phyloP scores from a whole-genome alignment of 2,329 filamentous ascomycete genomes.

The Spiromastix sp. region DNA sequence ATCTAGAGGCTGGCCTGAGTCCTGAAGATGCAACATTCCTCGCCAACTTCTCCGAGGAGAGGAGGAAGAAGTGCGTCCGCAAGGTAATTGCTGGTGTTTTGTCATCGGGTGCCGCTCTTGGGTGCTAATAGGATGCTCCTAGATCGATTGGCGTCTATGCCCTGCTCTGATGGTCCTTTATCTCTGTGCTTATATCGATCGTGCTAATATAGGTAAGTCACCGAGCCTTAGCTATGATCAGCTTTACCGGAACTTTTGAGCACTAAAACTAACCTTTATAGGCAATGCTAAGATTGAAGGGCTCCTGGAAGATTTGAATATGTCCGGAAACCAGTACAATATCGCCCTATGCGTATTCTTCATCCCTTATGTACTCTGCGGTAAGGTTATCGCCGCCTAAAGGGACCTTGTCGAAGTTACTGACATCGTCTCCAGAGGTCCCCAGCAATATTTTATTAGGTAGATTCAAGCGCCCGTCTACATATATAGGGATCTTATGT shows the following conservation, averaged over 20 bases:
- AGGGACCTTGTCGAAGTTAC: constrained; percentile 54
- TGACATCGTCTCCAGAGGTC: constrained; percentile 32
- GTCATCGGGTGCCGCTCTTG: not conserved
- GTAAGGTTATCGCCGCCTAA: constrained; percentile 63
- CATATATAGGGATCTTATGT: constrained; percentile 31
- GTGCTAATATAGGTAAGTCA: constrained; percentile 7
- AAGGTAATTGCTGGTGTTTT: constrained; percentile 20
- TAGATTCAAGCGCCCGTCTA: constrained; percentile 28
- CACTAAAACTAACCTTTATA: constrained; percentile 54
- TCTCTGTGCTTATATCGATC: constrained; percentile 10
- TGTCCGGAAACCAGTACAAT: constrained; percentile 61
- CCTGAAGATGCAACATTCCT: constrained; percentile 24
- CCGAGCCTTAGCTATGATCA: not conserved
- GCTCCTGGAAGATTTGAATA: constrained; percentile 47
- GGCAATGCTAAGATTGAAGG: constrained; percentile 59
- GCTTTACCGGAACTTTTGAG: not conserved
- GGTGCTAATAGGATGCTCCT: not conserved
- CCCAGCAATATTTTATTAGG: constrained; percentile 14
- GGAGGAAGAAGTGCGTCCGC: constrained; percentile 19
- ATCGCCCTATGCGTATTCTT: constrained; percentile 74
- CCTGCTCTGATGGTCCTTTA: constrained; percentile 7
- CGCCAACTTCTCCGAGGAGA: constrained; percentile 19
- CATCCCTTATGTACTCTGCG: constrained; percentile 70
- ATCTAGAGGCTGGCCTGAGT: constrained; percentile 6
- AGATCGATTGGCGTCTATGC: constrained; percentile 7